Evolutionary conservation across 2,329 filamentous ascomycete genomes (phyloP), one percentile per base, ranked within the genome.

Genomic region (Aspergillus tubingensis): DNA sequence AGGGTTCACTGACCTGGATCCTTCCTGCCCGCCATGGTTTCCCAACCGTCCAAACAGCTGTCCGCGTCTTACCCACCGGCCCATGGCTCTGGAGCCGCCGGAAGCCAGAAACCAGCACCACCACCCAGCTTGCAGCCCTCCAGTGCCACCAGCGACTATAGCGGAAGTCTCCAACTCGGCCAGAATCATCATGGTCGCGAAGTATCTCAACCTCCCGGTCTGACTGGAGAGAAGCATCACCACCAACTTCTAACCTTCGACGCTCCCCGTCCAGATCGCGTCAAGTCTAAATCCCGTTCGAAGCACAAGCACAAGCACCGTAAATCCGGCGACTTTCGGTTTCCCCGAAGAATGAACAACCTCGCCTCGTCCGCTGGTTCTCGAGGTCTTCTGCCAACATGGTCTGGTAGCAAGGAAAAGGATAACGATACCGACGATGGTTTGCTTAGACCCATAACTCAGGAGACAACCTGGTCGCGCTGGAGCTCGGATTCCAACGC

Each of bases 401-500:
- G 70, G 68, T 65, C 72, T 19, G 62, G 63, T 17, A 63, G 65
- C 10, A 68, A 65, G 52, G 71, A 72, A n/a, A 73, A 70, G 55
- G 71, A 75, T 10, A 68, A 69, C 47, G 72, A 73, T 32, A 66
- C 55, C 6, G 70, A 74, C 39, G 65, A 72, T 63, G 68, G 69
- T 8, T 59, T 76, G 11, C 61, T 76, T 48, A 66, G 67, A 30
- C 74, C 74, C 1, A 57, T 62, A 1, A 73, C 71, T 1, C 66
- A 65, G n/a, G 74, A 75, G 43, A 70, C 73, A 13, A 72, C 67
- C 19, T 65, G 69, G 44, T 71, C 73, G 19, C 69, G 68, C 3
- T 75, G 70, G 71, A 72, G 70, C 5, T 76, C 75, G 17, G 70
- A 72, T 6, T 75, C 73, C 2, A 72, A 73, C 6, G 66, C 65